Percentiles rank a stretch among this genome's conserved stretches.
Evolutionary conservation across 257 asterid genomes (phyloP).

Genomic region (Verbascum thapsus): DNA sequence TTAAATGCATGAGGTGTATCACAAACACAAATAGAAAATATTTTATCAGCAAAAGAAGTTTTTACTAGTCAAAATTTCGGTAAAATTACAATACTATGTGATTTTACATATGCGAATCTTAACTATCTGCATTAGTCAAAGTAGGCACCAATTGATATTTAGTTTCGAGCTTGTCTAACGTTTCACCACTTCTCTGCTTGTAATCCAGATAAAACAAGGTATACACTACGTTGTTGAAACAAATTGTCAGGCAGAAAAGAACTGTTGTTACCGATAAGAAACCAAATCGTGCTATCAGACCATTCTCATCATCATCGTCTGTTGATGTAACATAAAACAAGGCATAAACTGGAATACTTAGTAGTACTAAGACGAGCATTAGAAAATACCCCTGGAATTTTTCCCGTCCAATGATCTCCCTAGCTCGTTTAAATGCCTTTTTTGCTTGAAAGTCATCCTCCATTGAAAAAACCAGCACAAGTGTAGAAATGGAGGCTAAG

Average conservation of each 20-base stretch:
- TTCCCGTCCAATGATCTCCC: not conserved
- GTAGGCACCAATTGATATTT: conserved; percentile 20
- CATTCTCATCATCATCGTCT: conserved; percentile 25
- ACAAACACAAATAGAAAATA: not conserved
- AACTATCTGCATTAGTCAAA: not conserved
- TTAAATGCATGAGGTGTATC: not conserved
- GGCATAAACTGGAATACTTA: conserved; percentile 26
- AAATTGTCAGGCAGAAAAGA: conserved; percentile 26
- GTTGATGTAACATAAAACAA: conserved; percentile 19
- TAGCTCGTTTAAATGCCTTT: not conserved
- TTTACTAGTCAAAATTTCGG: not conserved
- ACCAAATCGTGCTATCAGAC: not conserved
- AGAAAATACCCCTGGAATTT: conserved; percentile 23
- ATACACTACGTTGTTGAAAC: conserved; percentile 9
- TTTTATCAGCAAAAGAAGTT: not conserved
- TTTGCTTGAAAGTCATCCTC: conserved; percentile 6
- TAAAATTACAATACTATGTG: not conserved
- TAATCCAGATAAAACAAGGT: conserved; percentile 23
- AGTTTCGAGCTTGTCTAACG: not conserved
- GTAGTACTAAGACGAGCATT: conserved; percentile 10
- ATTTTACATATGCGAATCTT: not conserved
- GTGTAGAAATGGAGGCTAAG: conserved; percentile 20
- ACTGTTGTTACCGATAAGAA: conserved; percentile 20
- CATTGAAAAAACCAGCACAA: conserved; percentile 25
- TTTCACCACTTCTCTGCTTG: conserved; percentile 19